Percentiles rank a stretch among this genome's conserved stretches.
Evolutionary conservation across 306 rosid genomes (phyloP).

Genomic region (Gleditsia sinensis): DNA sequence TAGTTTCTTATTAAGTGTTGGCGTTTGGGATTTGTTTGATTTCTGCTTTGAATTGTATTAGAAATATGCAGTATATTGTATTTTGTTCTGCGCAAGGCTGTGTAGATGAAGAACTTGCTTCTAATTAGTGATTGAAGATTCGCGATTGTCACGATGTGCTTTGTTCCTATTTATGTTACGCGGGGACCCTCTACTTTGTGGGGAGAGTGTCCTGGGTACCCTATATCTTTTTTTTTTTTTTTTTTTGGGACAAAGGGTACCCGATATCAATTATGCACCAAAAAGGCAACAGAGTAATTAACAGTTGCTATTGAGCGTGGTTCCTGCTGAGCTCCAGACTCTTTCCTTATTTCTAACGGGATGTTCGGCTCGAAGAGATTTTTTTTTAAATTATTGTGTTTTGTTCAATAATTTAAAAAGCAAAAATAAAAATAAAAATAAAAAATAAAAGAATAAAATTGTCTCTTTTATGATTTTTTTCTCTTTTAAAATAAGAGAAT

Average conservation of each 20-base stretch:
- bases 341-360: too few species aligned
- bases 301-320: background rate
- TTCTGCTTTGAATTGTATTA: conserved; percentile 43
- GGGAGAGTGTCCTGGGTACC: background rate
- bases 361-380: too few species aligned
- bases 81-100: conserved; percentile 30
- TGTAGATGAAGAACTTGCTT: conserved; percentile 39
- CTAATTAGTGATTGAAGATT: conserved; percentile 33
- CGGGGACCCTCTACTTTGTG: background rate
- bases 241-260: too few species aligned
- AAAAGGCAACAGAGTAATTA: too few species aligned
- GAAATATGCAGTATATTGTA: conserved; percentile 37
- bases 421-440: too few species aligned
- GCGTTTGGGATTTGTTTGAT: conserved; percentile 55
- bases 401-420: too few species aligned
- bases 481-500: too few species aligned
- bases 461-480: too few species aligned
- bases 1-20: conserved; percentile 35
- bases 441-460: too few species aligned
- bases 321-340: background rate
- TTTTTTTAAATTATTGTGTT: too few species aligned
- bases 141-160: conserved; percentile 26
- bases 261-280: too few species aligned
- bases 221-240: too few species aligned
- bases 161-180: background rate